Evolutionary conservation across 2,329 filamentous ascomycete genomes (phyloP), one percentile per base, ranked within the genome.

Genomic region (Aspergillus jensenii): DNA sequence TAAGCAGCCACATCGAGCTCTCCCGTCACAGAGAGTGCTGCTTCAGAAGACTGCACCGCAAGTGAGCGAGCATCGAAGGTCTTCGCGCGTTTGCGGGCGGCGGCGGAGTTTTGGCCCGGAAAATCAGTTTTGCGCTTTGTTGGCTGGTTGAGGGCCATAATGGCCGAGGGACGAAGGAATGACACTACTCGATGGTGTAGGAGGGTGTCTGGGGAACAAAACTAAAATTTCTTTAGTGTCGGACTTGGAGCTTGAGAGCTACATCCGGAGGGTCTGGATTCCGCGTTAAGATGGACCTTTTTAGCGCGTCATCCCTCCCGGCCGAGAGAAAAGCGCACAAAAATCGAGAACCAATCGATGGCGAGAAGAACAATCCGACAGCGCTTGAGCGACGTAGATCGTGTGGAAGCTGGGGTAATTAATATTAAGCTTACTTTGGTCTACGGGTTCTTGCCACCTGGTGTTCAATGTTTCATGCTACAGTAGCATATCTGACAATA

Each of bases 1-100:
- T 98, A 99, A 27, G 88, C 85, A 65, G 90, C 86, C 52, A 97
- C 83, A 71, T 97, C 89, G 59, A 99, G 82, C 70, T 96, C 88
- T 71, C 93, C 95, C 75, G 84, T 82, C 56, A 78, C 79, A 65
- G 85, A 85, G 49, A 80, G 73, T 31, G 77, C 77, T 47, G 77
- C 74, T 27, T 79, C 76, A 45, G 76, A 70, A 37, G 76, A 74
- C 65, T 80, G 78, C 8, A 76, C 74, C 15, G 77, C 75, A 19
- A 80, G 69, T 9, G 70, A 72, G 45, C 78, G 77, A 41, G 77
- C 77, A 65, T 79, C 73, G 39, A 70, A 69, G 6, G 67, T 73
- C 71, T 78, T 79, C 56, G 71, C 73, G 61, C 77, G 78, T 68
- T 79, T 79, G 51, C 72, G 72, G 60, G 71, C 63, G 47, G 67